Conservation (phyloP, 352 stramenopile genomes). For the Pilasporangium apinafurcum region DNA sequence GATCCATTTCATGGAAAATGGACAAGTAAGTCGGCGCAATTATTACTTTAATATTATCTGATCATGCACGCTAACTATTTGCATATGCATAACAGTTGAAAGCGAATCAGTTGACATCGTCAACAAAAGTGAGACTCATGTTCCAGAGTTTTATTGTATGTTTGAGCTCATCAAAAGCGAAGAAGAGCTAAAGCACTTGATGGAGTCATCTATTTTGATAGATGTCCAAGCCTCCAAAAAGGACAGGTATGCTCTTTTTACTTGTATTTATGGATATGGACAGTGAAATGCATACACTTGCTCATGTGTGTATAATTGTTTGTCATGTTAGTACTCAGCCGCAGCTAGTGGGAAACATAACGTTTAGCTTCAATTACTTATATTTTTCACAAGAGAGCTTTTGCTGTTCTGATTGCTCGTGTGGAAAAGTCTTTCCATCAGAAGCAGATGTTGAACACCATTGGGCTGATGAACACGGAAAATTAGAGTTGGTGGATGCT, state of each 20-base stretch:
- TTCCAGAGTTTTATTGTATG: constrained; percentile 31
- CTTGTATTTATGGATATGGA: too few relatives aligned
- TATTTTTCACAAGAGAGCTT: constrained; percentile 53
- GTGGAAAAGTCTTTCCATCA: constrained; percentile 23
- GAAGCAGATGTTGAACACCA: constrained; percentile 21
- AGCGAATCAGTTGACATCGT: constrained; percentile 23
- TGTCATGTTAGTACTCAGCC: neutral
- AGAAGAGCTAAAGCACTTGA: constrained; percentile 29
- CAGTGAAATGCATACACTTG: neutral
- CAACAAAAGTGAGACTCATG: constrained; percentile 23
- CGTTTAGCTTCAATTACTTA: constrained; percentile 75
- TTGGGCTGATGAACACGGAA: constrained; percentile 23
- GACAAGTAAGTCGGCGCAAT: constrained; percentile 11
- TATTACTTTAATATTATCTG: neutral
- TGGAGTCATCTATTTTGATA: constrained; percentile 36
- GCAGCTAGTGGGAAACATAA: constrained; percentile 18
- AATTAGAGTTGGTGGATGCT: neutral
- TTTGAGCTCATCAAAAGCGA: constrained; percentile 34
- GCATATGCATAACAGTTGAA: constrained; percentile 18
- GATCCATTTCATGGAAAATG: constrained; percentile 32
- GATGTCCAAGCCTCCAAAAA: too few relatives aligned
- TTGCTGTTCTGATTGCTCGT: constrained; percentile 29
- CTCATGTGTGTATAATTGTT: neutral
- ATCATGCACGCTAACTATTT: neutral
- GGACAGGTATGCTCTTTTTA: too few relatives aligned